These are phyloP conservation scores for Medicago lupulina DNA, from an alignment of 306 rosid species.

Conservation along the genomic window DNA sequence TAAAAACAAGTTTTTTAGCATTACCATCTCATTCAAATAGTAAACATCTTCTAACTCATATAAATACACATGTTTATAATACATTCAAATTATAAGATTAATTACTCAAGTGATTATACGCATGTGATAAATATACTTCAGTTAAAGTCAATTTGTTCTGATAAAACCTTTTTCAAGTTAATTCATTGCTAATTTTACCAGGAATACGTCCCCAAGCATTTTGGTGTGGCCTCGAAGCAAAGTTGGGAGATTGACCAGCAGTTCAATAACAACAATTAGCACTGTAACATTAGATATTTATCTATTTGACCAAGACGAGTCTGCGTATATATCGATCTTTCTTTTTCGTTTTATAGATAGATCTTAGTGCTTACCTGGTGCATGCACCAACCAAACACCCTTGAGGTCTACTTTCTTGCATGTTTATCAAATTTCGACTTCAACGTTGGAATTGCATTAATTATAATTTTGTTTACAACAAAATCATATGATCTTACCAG, in stretches of 20 bases:
- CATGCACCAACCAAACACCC: slow-evolving; percentile 62
- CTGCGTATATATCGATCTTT: too few species aligned
- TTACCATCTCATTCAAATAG: neutral
- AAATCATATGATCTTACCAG: slow-evolving; percentile 62
- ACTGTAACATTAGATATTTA: neutral
- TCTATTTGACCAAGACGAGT: neutral
- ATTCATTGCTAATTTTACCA: neutral
- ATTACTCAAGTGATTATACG: too few species aligned
- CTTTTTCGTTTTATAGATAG: neutral
- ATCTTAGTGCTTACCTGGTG: slow-evolving; percentile 13
- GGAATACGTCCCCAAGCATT: neutral
- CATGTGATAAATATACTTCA: too few species aligned
- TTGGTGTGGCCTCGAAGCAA: neutral
- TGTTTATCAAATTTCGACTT: slow-evolving; percentile 23
- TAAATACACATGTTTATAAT: neutral
- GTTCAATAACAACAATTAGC: neutral
- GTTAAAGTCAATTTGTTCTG: too few species aligned
- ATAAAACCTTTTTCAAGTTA: too few species aligned
- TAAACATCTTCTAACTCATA: neutral
- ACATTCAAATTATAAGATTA: too few species aligned
- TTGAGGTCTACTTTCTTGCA: slow-evolving; percentile 14
- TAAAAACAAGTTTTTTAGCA: neutral
- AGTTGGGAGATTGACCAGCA: neutral
- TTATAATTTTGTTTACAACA: neutral
- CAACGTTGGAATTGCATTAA: neutral